Base-by-base conservation (phyloP, 768 basidiomycete species). In the Mycena vulgaris region DNA sequence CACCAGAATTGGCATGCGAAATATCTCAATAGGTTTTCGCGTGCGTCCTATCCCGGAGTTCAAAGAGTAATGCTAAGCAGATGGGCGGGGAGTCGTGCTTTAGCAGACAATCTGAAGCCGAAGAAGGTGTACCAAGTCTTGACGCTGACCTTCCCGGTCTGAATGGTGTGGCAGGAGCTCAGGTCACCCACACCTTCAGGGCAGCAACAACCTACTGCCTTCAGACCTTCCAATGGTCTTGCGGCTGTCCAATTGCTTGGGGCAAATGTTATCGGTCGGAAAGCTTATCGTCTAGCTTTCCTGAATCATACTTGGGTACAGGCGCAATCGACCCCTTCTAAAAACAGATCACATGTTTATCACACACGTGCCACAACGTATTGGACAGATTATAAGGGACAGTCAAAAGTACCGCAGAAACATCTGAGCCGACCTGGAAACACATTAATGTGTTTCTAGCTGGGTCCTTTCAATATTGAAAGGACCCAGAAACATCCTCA, bases 31-130 rank as follows among this genome's bases (percentile, higher is more conserved):
- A 19, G 57, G 3, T 58, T 58, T 11, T 42, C 25, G 8, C 57
- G 57, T 0, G 21, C 77, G 2, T 72, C 75, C 0, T 78, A 71
- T 69, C 75, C 75, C 17, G 77, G 78, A 28, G 77, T 79, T 40
- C 74, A 72, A 40, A 71, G 76, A 23, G 78, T 78, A 39, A 76
- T 78, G 17, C 58, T 5, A 39, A 37, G 16, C 57, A 42, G 37
- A 23, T 23, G 8, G 33, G 6, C 33, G 39, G 39, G 28, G 4
- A 40, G 7, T 28, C 25, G 3, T 0, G 39, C 8, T 39, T 39
- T 28, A 45, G 19, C 39, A 14, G 17, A 19, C 57, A 45, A 21
- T 17, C 16, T 1, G 39, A 16, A 16, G 3, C 25, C 7, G n/a
- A n/a, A n/a, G n/a, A n/a, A n/a, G 28, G 9, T 30, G 48, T 5